A percentile compares a stretch with the other conserved stretches of the same genome.
These are phyloP conservation scores for Fusarium succisae DNA, from an alignment of 2,329 filamentous ascomycete species.

Conservation along the genomic window DNA sequence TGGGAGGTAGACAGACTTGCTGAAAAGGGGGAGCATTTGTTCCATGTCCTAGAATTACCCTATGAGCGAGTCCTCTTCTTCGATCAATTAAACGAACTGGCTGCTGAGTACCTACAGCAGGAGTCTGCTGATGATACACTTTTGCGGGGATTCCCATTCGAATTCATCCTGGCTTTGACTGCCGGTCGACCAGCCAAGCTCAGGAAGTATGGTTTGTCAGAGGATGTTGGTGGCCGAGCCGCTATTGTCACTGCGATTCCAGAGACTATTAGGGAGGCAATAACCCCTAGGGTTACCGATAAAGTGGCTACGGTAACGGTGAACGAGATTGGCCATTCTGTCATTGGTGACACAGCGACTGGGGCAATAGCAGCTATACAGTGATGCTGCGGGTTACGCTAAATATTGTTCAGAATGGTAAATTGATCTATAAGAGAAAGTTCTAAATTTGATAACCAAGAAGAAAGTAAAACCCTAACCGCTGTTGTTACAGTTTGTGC, in stretches of 20 bases:
- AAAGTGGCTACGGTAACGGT: no score
- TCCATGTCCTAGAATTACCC: not conserved
- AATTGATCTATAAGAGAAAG: no score
- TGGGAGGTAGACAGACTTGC: not conserved
- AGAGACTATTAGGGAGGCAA: not conserved
- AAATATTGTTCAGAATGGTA: no score
- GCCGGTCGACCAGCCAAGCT: not conserved
- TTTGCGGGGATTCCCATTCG: not conserved
- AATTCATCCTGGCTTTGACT: not conserved
- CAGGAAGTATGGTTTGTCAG: not conserved
- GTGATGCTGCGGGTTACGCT: no score
- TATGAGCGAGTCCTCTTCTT: not conserved
- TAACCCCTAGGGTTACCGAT: no score
- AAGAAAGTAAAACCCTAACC: not conserved
- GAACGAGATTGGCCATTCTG: no score
- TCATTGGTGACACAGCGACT: no score
- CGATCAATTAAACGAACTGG: not conserved
- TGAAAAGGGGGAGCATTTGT: not conserved
- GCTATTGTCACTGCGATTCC: not conserved
- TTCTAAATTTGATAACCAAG: no score
- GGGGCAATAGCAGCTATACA: no score
- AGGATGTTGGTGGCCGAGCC: not conserved
- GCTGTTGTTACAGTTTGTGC: not conserved
- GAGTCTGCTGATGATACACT: not conserved
- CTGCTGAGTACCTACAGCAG: not conserved